Evolutionary conservation across 495 filamentous ascomycete species (phyloP).

Genomic region (Hypoxylon subgilvum): DNA sequence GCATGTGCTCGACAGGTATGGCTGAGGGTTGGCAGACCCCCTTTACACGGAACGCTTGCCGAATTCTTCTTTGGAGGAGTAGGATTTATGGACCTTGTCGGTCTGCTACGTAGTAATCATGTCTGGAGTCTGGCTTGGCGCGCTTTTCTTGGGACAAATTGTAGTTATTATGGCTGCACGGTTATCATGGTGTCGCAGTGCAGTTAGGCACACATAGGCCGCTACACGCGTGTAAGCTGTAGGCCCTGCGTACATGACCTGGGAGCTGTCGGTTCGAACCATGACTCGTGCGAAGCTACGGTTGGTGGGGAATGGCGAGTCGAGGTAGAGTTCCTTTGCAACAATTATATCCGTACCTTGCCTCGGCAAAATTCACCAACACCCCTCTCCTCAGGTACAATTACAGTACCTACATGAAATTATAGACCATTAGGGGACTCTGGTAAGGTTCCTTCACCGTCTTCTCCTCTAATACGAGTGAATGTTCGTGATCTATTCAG

Average conservation of each 20-base stretch:
- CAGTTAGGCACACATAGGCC: slow-evolving; percentile 4
- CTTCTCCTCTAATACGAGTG: too few species aligned
- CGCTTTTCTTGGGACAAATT: slow-evolving; percentile 1
- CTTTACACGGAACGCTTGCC: slow-evolving; percentile 19
- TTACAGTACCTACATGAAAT: not conserved
- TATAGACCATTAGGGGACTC: too few species aligned
- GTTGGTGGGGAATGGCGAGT: not conserved
- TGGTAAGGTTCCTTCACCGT: too few species aligned
- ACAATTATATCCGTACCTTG: too few species aligned
- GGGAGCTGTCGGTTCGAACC: not conserved
- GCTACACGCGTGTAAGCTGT: too few species aligned
- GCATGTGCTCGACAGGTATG: slow-evolving; percentile 11
- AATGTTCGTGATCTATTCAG: not conserved
- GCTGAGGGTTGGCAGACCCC: slow-evolving; percentile 8
- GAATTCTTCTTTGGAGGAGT: slow-evolving; percentile 2
- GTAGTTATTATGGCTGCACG: not conserved
- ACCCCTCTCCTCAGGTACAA: too few species aligned
- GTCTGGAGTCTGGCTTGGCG: slow-evolving; percentile 11
- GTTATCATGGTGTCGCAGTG: slow-evolving; percentile 19
- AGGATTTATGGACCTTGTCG: slow-evolving; percentile 11
- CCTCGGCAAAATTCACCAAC: too few species aligned
- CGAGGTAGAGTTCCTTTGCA: too few species aligned
- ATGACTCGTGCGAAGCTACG: not conserved
- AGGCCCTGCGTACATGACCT: too few species aligned
- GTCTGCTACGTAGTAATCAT: slow-evolving; percentile 12